A percentile compares a stretch with the other conserved stretches of the same genome.
Conservation (phyloP, 2,329 filamentous ascomycete genomes). For the Pseudopyrenochaeta lycopersici region DNA sequence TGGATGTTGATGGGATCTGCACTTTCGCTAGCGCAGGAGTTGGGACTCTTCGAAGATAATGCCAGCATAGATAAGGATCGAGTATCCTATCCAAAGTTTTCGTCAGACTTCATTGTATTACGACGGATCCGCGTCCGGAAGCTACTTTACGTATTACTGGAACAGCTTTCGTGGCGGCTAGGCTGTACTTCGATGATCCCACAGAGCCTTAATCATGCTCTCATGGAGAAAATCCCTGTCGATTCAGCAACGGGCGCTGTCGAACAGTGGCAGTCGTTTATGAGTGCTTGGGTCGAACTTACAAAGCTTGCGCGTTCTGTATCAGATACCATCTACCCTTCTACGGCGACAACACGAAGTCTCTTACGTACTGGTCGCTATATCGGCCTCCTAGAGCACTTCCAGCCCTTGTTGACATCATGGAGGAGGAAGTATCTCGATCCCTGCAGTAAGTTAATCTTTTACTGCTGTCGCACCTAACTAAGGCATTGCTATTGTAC, state of each 20-base stretch:
- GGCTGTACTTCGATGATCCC: constrained; percentile 63
- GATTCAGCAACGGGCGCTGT: constrained; percentile 47
- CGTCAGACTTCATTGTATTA: constrained; percentile 39
- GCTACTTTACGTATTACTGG: constrained; percentile 57
- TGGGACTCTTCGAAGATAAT: constrained; percentile 60
- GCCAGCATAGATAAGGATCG: constrained; percentile 47
- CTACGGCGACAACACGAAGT: constrained; percentile 50
- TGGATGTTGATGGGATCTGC: constrained; percentile 68
- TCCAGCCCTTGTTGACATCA: constrained; percentile 51
- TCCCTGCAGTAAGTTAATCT: constrained; percentile 41
- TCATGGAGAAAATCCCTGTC: constrained; percentile 52
- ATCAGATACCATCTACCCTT: constrained; percentile 63
- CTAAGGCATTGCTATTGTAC: background rate
- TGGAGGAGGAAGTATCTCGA: constrained; percentile 54
- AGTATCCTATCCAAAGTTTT: constrained; percentile 43
- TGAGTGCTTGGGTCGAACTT: constrained; percentile 60
- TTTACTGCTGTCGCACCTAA: too few species aligned
- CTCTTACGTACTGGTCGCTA: constrained; percentile 60
- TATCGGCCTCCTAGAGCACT: constrained; percentile 59
- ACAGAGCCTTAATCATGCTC: constrained; percentile 51
- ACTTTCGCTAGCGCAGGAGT: constrained; percentile 61
- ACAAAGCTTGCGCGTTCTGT: constrained; percentile 60
- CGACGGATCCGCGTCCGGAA: constrained; percentile 47
- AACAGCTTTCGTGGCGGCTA: constrained; percentile 62
- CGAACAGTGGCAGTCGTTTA: constrained; percentile 61